phyloP scores from a whole-genome alignment of 2,329 filamentous ascomycete genomes.

The Thielaviopsis punctulata region DNA sequence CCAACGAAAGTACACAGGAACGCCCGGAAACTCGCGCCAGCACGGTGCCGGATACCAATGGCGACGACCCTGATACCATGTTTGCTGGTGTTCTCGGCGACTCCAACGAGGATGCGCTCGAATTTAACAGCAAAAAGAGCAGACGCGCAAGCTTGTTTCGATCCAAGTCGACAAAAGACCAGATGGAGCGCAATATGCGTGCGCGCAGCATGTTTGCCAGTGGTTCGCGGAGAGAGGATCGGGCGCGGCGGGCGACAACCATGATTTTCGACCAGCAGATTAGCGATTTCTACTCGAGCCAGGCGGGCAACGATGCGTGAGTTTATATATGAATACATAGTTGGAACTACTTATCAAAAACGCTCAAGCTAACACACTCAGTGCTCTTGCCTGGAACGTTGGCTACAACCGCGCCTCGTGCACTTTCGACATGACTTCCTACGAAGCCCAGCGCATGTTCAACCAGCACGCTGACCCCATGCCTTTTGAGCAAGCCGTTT shows the following conservation, averaged over 20 bases:
- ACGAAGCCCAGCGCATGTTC: constrained; percentile 28
- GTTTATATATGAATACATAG: not conserved
- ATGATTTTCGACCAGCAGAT: not conserved
- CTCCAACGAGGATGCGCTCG: constrained; percentile 1
- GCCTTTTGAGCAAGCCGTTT: constrained; percentile 20
- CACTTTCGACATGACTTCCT: constrained; percentile 27
- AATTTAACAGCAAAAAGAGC: constrained; percentile 3
- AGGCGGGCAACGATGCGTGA: constrained; percentile 10
- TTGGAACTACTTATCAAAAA: not conserved
- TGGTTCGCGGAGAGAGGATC: not conserved
- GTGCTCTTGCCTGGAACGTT: constrained; percentile 3
- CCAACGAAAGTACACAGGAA: not conserved
- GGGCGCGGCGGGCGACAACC: constrained; percentile 2
- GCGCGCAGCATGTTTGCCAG: constrained; percentile 7
- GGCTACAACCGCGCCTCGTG: constrained; percentile 22
- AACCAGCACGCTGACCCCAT: constrained; percentile 22
- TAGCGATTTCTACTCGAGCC: constrained; percentile 10
- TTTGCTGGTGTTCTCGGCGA: constrained; percentile 10
- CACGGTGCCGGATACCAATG: not conserved
- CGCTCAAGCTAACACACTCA: not conserved
- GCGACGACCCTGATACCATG: constrained; percentile 5
- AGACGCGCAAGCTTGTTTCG: constrained; percentile 8
- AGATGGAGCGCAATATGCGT: not conserved
- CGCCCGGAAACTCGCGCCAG: constrained; percentile 2
- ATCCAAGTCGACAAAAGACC: constrained; percentile 6